Evolutionary conservation across 73 alveolate genomes (phyloP).

Genomic region (Uronychia setigera): DNA sequence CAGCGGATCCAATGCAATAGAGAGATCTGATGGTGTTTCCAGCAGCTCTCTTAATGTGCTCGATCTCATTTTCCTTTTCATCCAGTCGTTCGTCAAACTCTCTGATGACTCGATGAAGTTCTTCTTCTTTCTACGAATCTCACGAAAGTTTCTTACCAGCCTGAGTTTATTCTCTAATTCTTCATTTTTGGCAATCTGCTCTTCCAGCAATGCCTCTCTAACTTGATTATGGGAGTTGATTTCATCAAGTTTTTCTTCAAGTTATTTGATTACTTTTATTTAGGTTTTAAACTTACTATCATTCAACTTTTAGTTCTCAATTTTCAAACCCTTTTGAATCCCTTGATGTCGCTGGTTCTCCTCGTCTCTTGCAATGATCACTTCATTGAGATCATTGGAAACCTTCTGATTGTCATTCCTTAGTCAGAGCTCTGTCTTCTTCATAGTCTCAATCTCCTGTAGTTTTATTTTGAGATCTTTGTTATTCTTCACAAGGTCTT

Average conservation of each 20-base stretch:
- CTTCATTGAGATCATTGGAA: slow-evolving; percentile 1
- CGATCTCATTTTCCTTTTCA: slow-evolving; percentile 30
- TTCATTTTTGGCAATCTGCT: slow-evolving; percentile 17
- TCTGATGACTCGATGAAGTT: slow-evolving; percentile 7
- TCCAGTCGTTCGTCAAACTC: slow-evolving; percentile 28
- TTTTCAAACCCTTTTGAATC: background rate
- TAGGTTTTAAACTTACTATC: background rate
- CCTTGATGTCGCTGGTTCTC: background rate
- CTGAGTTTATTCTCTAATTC: slow-evolving; percentile 15
- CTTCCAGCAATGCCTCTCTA: slow-evolving; percentile 19
- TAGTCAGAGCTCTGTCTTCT: slow-evolving; percentile 9
- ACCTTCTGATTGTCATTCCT: slow-evolving; percentile 19
- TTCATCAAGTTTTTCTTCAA: slow-evolving; percentile 5
- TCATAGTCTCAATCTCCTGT: slow-evolving; percentile 21
- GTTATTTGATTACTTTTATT: background rate
- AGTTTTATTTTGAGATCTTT: slow-evolving; percentile 12
- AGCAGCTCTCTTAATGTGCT: slow-evolving; percentile 26
- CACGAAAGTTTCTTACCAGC: background rate
- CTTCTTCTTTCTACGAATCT: slow-evolving; percentile 10
- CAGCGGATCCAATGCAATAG: background rate
- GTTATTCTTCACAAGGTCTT: background rate
- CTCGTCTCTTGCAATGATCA: slow-evolving; percentile 17
- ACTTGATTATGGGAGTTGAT: slow-evolving; percentile 21
- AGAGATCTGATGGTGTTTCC: slow-evolving; percentile 18
- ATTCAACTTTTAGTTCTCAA: background rate